Base-by-base conservation (phyloP, 1,139 yeast species). In the Sugiyamaella novakii region DNA sequence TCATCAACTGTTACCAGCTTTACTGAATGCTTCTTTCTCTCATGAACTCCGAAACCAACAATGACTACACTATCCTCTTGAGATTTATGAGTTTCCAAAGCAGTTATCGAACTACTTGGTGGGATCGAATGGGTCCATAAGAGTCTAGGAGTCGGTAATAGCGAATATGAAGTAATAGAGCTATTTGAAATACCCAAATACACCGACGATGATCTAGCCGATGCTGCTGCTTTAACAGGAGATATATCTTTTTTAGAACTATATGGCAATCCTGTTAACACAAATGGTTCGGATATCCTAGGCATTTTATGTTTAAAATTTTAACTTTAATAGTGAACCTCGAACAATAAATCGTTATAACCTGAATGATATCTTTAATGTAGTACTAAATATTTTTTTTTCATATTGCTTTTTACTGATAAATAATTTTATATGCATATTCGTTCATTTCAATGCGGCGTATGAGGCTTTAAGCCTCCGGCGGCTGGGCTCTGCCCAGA, bases 71-170 rank as follows among this genome's bases (percentile, higher is more conserved):
- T 48, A 10, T 44, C 54, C 3, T 46, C 11, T 11, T 22, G 53
- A 5, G 30, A 21, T 17, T 54, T 52, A 5, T 54, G 36, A 11
- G 62, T 53, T 5, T 35, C 43, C 14, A 54, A 30, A 11, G 69
- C 64, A 0, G 69, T 61, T 30, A 84, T 76, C 0, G 69, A 55
- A 22, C 80, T 73, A 10, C 78, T 74, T 3, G 92, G 92, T 3
- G 88, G 78, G 34, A 86, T 73, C 3, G 92, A 80, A 61, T 79
- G 77, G 0, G 88, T 81, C 85, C 92, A 85, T 37, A 81, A 71
- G 58, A 87, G 71, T 61, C 81, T 84, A 11, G 96, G 96, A 10
- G 94, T 81, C 30, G 96, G 96, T 59, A 80, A 81, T 46, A 87
- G 76, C 28, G 85, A 72, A 62, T 83, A 85, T 50, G 83, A 79